Evolutionary conservation across 441 rosid species (phyloP).

Genomic region (Populus hybrid): DNA sequence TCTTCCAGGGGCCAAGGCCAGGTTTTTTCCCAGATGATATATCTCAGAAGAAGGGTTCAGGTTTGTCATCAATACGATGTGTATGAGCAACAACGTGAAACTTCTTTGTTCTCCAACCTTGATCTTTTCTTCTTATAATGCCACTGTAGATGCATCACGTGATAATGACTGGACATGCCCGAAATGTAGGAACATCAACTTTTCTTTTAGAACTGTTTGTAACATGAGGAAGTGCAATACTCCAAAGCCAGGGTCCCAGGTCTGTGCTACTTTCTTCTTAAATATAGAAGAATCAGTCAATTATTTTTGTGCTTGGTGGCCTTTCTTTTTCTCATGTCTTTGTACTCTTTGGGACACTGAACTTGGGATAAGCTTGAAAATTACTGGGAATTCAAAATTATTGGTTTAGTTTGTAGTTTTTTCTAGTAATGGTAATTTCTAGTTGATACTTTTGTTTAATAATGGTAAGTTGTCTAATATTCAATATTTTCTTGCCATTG

Average conservation of each 20-base stretch:
- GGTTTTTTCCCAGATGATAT: slow-evolving; percentile 78
- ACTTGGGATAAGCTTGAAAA: not conserved
- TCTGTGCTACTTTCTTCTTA: slow-evolving; percentile 35
- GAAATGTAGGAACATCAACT: slow-evolving; percentile 93
- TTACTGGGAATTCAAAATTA: not conserved
- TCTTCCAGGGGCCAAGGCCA: slow-evolving; percentile 80
- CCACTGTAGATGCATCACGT: slow-evolving; percentile 58
- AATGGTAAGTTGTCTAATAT: slow-evolving; percentile 15
- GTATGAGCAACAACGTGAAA: not conserved
- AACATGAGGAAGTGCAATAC: slow-evolving; percentile 99
- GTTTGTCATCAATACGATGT: slow-evolving; percentile 24
- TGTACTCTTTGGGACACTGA: not conserved
- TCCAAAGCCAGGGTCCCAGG: slow-evolving; percentile 97
- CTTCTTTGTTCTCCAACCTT: slow-evolving; percentile 5
- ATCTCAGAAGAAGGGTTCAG: slow-evolving; percentile 60
- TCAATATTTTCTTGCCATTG: slow-evolving; percentile 29
- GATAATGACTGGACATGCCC: slow-evolving; percentile 99
- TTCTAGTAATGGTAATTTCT: not conserved
- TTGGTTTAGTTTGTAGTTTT: not conserved
- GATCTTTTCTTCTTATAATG: slow-evolving; percentile 12
- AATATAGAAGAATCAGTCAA: not conserved
- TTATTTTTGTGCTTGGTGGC: not conserved
- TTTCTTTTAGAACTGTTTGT: slow-evolving; percentile 92
- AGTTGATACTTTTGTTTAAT: not conserved
- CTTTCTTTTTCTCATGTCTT: not conserved